Conservation (phyloP, 208 protist species). For the Naegleria gruberi region DNA sequence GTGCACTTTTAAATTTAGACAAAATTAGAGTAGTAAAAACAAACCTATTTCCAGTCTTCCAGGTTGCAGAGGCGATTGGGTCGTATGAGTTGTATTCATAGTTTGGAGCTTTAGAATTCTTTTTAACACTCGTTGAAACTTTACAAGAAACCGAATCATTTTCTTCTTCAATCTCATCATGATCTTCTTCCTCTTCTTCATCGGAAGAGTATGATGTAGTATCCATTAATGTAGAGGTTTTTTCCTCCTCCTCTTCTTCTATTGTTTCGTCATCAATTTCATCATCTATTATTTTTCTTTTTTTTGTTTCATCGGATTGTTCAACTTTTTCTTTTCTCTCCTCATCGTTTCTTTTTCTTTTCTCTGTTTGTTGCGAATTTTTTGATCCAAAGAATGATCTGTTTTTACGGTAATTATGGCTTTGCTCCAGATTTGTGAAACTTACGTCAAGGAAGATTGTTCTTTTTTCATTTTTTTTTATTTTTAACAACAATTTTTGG, state of each 20-base stretch:
- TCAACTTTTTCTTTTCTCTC: background rate
- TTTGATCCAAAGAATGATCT: background rate
- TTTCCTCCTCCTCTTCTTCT: background rate
- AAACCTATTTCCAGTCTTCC: background rate
- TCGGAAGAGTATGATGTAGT: background rate
- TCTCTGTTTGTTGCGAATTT: background rate
- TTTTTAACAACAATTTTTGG: background rate
- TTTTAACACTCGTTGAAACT: background rate
- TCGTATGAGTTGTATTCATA: background rate
- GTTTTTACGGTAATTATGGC: background rate
- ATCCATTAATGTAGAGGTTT: background rate
- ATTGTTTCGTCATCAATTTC: background rate
- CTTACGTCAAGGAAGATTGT: background rate
- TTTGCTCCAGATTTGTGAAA: background rate
- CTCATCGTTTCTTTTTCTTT: background rate
- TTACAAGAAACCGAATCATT: background rate
- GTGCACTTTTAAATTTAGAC: conserved; percentile 7
- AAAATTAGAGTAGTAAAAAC: background rate
- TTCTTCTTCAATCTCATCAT: background rate
- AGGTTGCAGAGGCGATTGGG: background rate
- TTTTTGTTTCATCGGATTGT: background rate
- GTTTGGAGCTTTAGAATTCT: background rate
- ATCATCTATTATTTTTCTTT: background rate
- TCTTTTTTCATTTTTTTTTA: background rate
- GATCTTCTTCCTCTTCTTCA: background rate